Base-by-base conservation (phyloP, 2,329 filamentous ascomycete genomes). In the Pezicula radicicola region DNA sequence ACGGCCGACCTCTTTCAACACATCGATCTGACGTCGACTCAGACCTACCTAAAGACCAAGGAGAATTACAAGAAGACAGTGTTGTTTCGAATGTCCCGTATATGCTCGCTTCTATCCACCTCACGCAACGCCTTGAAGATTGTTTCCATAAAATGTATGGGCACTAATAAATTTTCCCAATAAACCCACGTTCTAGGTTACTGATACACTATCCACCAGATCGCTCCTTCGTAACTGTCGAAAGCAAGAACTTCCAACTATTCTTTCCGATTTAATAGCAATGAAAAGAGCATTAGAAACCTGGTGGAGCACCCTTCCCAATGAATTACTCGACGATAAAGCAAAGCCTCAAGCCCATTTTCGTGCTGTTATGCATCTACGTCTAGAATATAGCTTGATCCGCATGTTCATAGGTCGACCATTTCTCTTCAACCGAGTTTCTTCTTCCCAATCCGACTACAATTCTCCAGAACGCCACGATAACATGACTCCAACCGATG, bases 1-100 rank as follows among this genome's bases (percentile, higher is more conserved):
- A 83, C 53, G 78, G 79, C 35, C 70, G 79, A 6, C 79, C 80
- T 6, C 68, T 74, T n/a, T 81, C 80, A 2, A 74, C 82, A 39
- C 69, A 74, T 3, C 72, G 73, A 36, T 67, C 70, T 10, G 79
- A 82, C 53, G 74, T 83, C 16, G 80, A 83, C 57, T 77, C 75
- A 2, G 75, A 78, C 19, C 64, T 78, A 49, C 80, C 79, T 72
- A 80, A 53, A 19, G 40, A 42, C 1, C 15, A 25, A 25, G 18
- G 40, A 25, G 18, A 21, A 8, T 13, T 25, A 12, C 66, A 73
- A 30, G 69, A 72, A 1, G 71, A 72, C 10, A n/a, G 64, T 78
- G 42, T 73, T 69, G 66, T 69, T 69, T 1, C 60, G 67, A 16
- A 78, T 51, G 69, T 74, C 41, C 69, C 70, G 6, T 72, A 78